Percentiles rank a stretch among this genome's conserved stretches.
Evolutionary conservation across 805 yeast genomes (phyloP).

Genomic region (Yamadazyma kitorensis): DNA sequence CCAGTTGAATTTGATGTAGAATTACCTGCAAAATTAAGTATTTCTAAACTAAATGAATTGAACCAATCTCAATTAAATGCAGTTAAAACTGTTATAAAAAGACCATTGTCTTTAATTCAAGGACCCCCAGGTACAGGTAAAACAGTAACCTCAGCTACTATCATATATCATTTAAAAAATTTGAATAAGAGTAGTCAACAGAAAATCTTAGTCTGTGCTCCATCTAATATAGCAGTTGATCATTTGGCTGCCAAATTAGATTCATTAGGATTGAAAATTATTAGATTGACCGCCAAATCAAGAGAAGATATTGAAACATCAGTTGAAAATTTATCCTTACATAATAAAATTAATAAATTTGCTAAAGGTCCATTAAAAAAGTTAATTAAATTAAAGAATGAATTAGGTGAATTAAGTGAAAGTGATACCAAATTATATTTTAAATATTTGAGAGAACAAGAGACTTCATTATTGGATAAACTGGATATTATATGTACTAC

Average conservation of each 20-base stretch:
- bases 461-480: slow-evolving; percentile 44
- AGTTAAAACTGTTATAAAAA: slow-evolving; percentile 60
- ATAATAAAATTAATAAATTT: slow-evolving; percentile 43
- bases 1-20: slow-evolving; percentile 58
- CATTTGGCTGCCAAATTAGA: slow-evolving; percentile 76
- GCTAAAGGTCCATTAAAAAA: slow-evolving; percentile 60
- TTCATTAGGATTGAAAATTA: slow-evolving; percentile 70
- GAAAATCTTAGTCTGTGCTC: slow-evolving; percentile 84
- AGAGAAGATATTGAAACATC: slow-evolving; percentile 78
- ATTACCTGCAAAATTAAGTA: slow-evolving; percentile 61
- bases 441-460: slow-evolving; percentile 27
- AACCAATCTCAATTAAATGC: slow-evolving; percentile 81
- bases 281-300: slow-evolving; percentile 70
- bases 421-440: slow-evolving; percentile 42
- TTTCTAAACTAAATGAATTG: slow-evolving; percentile 64
- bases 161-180: slow-evolving; percentile 70
- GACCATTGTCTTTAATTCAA: slow-evolving; percentile 79
- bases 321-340: slow-evolving; percentile 56
- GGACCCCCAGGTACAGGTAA: slow-evolving; percentile 90
- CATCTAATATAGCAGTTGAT: slow-evolving; percentile 93
- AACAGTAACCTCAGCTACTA: slow-evolving; percentile 89
- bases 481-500: slow-evolving; percentile 88
- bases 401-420: slow-evolving; percentile 64
- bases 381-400: slow-evolving; percentile 55
- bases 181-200: slow-evolving; percentile 48